Evolutionary conservation across 805 yeast genomes (phyloP).

Genomic region (Aciculoconidium aculeatum): DNA sequence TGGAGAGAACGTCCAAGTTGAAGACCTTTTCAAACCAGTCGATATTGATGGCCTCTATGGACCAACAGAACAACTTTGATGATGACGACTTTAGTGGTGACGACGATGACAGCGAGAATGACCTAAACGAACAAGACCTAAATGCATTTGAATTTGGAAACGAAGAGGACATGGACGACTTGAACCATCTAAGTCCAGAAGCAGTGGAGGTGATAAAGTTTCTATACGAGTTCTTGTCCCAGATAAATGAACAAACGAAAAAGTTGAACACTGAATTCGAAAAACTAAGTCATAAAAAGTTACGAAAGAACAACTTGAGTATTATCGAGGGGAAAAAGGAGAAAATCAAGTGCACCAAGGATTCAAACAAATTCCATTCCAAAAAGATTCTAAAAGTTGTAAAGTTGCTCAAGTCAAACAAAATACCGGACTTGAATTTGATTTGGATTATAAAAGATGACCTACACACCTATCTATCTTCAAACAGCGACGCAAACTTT

Average conservation of each 20-base stretch:
- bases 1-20: conserved; percentile 37
- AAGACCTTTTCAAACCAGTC: conserved; percentile 41
- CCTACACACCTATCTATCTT: conserved; percentile 30
- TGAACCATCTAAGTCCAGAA: conserved; percentile 22
- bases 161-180: conserved; percentile 11
- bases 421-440: conserved; percentile 23
- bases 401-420: conserved; percentile 21
- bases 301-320: conserved; percentile 30
- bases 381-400: conserved; percentile 30
- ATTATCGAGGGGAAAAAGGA: conserved; percentile 36
- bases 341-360: conserved; percentile 28
- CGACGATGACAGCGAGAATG: conserved; percentile 16
- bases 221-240: conserved; percentile 24
- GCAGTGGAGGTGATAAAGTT: conserved; percentile 29
- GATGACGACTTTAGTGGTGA: conserved; percentile 23
- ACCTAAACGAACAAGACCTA: conserved; percentile 7
- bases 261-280: conserved; percentile 36
- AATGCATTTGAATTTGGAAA: conserved; percentile 7
- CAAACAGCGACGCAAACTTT: conserved; percentile 34
- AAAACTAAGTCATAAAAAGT: conserved; percentile 32
- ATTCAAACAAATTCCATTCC: conserved; percentile 31
- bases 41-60: conserved; percentile 38
- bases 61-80: conserved; percentile 19
- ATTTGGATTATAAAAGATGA: conserved; percentile 35
- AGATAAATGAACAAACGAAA: conserved; percentile 30